Evolutionary conservation across 345 rosid genomes (phyloP).

Genomic region (Eutrema japonicum): DNA sequence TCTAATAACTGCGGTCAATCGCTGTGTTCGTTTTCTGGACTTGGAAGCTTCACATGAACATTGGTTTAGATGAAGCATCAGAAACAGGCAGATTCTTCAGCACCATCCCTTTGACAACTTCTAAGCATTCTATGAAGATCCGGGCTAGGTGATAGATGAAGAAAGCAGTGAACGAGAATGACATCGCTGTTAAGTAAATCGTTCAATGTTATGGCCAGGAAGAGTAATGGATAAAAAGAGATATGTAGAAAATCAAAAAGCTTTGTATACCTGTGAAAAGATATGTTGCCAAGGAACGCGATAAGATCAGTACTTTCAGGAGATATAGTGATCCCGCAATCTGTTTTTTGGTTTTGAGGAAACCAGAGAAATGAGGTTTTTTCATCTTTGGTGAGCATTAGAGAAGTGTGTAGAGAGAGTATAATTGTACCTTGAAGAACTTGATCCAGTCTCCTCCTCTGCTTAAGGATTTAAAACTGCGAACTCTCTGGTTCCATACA

Average conservation of each 20-base stretch:
- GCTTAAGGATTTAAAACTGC: conserved; percentile 49
- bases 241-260: conserved; percentile 2
- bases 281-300: conserved; percentile 46
- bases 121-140: conserved; percentile 38
- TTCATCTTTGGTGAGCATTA: conserved; percentile 10
- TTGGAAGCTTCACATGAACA: conserved; percentile 41
- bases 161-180: conserved; percentile 72
- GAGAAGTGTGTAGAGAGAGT: background rate
- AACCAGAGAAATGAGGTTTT: conserved; percentile 6
- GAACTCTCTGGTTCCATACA: conserved; percentile 62
- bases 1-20: conserved; percentile 20
- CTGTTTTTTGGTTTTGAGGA: conserved; percentile 44
- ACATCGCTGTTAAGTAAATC: conserved; percentile 59
- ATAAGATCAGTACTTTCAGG: conserved; percentile 49
- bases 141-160: conserved; percentile 57
- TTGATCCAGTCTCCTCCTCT: conserved; percentile 69
- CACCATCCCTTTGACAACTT: conserved; percentile 42
- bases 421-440: conserved; percentile 61
- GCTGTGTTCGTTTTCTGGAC: background rate
- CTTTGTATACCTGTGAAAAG: conserved; percentile 58
- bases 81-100: conserved; percentile 44
- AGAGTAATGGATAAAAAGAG: background rate
- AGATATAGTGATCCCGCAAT: conserved; percentile 51
- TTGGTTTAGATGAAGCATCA: conserved; percentile 39
- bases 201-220: conserved; percentile 30